Evolutionary conservation across 2,329 filamentous ascomycete genomes (phyloP).

Genomic region (Fusarium sambucinum): DNA sequence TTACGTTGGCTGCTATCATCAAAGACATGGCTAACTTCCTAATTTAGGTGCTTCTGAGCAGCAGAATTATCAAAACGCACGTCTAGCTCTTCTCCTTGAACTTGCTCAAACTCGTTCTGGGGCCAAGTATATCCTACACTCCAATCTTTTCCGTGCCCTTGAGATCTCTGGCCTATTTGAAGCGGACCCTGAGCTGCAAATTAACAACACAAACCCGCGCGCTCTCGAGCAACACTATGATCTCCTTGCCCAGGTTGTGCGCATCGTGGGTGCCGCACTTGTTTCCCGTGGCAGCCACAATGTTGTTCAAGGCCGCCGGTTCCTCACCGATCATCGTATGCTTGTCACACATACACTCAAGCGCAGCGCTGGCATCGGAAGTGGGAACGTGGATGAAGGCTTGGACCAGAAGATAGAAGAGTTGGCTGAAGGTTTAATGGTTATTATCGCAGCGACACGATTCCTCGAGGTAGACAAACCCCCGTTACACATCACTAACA

Average conservation of each 20-base stretch:
- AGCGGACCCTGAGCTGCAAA: slow-evolving; percentile 91
- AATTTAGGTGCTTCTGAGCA: slow-evolving; percentile 56
- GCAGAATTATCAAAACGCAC: slow-evolving; percentile 72
- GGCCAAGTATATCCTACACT: slow-evolving; percentile 87
- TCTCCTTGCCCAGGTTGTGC: slow-evolving; percentile 81
- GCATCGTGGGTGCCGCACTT: slow-evolving; percentile 85
- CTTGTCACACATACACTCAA: slow-evolving; percentile 93
- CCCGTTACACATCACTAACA: neutral
- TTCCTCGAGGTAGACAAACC: slow-evolving; percentile 80
- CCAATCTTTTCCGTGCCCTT: slow-evolving; percentile 85
- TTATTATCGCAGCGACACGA: slow-evolving; percentile 83
- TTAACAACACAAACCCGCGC: slow-evolving; percentile 76
- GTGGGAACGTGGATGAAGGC: slow-evolving; percentile 52
- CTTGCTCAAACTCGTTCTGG: slow-evolving; percentile 87
- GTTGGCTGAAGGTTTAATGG: slow-evolving; percentile 85
- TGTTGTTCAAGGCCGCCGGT: slow-evolving; percentile 80
- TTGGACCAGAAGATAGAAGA: slow-evolving; percentile 76
- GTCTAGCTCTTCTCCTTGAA: slow-evolving; percentile 84
- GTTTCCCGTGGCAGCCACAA: slow-evolving; percentile 87
- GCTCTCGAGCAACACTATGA: slow-evolving; percentile 86
- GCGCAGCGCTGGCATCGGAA: slow-evolving; percentile 82
- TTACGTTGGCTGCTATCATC: slow-evolving; percentile 1
- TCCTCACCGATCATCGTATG: slow-evolving; percentile 84
- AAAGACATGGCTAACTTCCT: slow-evolving; percentile 26
- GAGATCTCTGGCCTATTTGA: slow-evolving; percentile 87